Conservation (phyloP, 2,329 filamentous ascomycete genomes). For the Mycogone perniciosa region DNA sequence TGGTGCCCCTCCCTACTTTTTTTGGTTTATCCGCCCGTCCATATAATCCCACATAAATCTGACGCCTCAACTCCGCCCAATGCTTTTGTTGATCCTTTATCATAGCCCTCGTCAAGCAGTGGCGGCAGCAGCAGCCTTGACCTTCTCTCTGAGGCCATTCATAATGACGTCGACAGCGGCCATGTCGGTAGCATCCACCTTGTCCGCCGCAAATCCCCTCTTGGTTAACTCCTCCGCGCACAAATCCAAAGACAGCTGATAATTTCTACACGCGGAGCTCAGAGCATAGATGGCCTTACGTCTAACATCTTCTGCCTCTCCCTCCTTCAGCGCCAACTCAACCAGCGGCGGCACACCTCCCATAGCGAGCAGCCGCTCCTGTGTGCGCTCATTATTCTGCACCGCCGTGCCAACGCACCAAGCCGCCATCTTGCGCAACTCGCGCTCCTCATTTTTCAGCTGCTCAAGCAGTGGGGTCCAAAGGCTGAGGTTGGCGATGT, state of each 20-base stretch:
- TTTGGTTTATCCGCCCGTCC: constrained; percentile 14
- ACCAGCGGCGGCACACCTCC: constrained; percentile 68
- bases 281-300: constrained; percentile 88
- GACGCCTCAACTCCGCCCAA: constrained; percentile 31
- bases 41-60: constrained; percentile 4
- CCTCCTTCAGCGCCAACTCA: constrained; percentile 53
- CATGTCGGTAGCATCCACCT: constrained; percentile 82
- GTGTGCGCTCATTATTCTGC: constrained; percentile 85
- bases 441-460: constrained; percentile 60
- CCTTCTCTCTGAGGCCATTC: constrained; percentile 54
- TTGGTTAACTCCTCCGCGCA: constrained; percentile 57
- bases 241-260: constrained; percentile 72
- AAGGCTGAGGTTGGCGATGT: constrained; percentile 69
- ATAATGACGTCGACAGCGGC: constrained; percentile 74
- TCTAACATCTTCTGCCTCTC: constrained; percentile 57
- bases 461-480: constrained; percentile 75
- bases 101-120: background rate
- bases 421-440: constrained; percentile 79
- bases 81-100: constrained; percentile 17
- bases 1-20: background rate
- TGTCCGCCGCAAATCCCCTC: constrained; percentile 47
- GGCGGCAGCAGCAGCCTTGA: constrained; percentile 28
- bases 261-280: constrained; percentile 81
- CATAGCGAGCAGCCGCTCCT: constrained; percentile 60
- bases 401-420: constrained; percentile 94